phyloP scores from a whole-genome alignment of 805 yeast genomes.

The Wickerhamomyces chaumierensis region DNA sequence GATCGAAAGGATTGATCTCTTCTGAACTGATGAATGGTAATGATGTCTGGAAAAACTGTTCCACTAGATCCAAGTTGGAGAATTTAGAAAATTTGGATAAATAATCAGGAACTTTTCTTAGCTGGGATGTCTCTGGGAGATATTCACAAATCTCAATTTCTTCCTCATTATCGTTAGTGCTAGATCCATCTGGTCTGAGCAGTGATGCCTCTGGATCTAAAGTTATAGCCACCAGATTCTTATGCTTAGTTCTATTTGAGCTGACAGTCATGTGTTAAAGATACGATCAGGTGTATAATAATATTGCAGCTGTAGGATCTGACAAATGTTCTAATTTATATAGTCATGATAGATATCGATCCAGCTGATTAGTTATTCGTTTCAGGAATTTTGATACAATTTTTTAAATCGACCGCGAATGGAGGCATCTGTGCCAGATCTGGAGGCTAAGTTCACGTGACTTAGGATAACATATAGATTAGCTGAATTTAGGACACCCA shows the following conservation, averaged over 20 bases:
- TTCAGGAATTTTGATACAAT: too few relatives aligned
- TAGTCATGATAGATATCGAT: too few relatives aligned
- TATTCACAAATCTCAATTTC: constrained; percentile 3
- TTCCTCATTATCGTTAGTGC: constrained; percentile 4
- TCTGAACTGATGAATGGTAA: constrained; percentile 15
- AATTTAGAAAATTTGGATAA: background rate
- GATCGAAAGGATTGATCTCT: constrained; percentile 12
- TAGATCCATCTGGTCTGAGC: background rate
- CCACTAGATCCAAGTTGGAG: background rate
- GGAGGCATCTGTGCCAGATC: too few relatives aligned
- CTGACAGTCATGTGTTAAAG: too few relatives aligned
- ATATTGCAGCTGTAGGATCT: too few relatives aligned
- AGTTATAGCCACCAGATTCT: constrained; percentile 5
- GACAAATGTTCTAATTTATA: too few relatives aligned
- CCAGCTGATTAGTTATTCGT: too few relatives aligned
- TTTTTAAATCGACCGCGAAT: too few relatives aligned
- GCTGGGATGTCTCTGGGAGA: constrained; percentile 2
- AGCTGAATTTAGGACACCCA: too few relatives aligned
- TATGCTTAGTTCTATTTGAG: constrained; percentile 1
- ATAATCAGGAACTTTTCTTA: constrained; percentile 5
- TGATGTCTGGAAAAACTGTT: constrained; percentile 9
- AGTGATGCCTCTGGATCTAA: constrained; percentile 3
- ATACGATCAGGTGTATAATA: too few relatives aligned
- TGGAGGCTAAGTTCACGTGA: too few relatives aligned
- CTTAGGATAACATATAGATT: too few relatives aligned